Base-by-base conservation (phyloP, 1,139 yeast species). In the Blastobotrys raffinosifermentans region DNA sequence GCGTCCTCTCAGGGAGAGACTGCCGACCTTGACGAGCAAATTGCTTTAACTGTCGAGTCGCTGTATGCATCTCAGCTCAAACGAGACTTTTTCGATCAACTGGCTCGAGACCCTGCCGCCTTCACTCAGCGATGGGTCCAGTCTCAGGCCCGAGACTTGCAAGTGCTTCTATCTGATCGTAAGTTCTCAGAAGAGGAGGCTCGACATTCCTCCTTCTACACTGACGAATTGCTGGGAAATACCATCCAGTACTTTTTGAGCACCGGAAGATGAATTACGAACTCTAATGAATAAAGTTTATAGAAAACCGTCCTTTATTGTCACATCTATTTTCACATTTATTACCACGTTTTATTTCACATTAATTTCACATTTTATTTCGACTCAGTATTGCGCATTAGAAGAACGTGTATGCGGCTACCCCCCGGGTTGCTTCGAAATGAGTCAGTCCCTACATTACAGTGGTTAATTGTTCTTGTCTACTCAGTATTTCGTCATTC, bases 141-240 rank as follows among this genome's bases (percentile, higher is more conserved):
- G 35, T 74, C 83, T 16, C 93, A 86, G 56, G 70, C 85, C 26
- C 78, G 82, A 45, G 81, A 89, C 34, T 69, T 85, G 52, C 79
- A 76, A 57, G 79, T 86, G 13, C 71, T 86, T 47, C 73, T 81
- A 51, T 85, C 93, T 21, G 96, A 89, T 58, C 89, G 84, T 51
- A 87, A 93, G 7, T 84, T 83, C 59, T 86, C 84, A 55, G 97
- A 89, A 61, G 97, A 91, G 57, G 69, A 77, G 20, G 95, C 86
- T 2, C 76, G 98, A 64, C 76, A 80, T 51, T 77, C 94, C 5
- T 75, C 80, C 26, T 87, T 82, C 60, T 89, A 86, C 62, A 75
- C 77, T 32, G 86, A 84, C 43, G 85, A 84, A 43, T 65, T 83
- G 53, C 67, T 87, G 40, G 73, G 75, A 48, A 91, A 86, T 51